Conservation (phyloP, 345 rosid genomes). For the Eucalyptus lansdowneana region DNA sequence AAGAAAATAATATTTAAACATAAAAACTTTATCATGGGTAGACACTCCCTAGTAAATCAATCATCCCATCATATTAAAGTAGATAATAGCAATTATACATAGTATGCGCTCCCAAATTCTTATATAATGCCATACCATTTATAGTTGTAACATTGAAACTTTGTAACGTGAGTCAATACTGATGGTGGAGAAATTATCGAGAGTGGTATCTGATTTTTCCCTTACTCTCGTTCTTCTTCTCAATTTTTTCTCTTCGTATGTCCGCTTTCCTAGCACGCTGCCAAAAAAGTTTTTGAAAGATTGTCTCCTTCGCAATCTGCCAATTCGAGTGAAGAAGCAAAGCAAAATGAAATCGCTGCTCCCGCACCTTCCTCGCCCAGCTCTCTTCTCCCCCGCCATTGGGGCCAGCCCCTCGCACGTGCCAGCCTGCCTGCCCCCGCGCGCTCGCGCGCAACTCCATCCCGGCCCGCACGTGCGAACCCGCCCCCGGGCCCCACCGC, state of each 20-base stretch:
- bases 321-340: neutral
- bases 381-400: neutral
- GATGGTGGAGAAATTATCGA: rapidly evolving
- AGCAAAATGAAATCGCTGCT: neutral
- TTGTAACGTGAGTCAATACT: rapidly evolving
- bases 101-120: rapidly evolving
- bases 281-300: neutral
- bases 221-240: too few relatives aligned
- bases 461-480: neutral
- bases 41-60: rapidly evolving
- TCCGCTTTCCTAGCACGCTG: rapidly evolving
- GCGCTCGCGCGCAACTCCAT: neutral
- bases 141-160: too few relatives aligned
- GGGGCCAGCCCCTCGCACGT: neutral
- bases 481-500: neutral
- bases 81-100: rapidly evolving
- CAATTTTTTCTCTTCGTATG: too few relatives aligned
- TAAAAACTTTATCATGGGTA: rapidly evolving
- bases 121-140: too few relatives aligned
- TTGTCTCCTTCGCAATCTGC: neutral
- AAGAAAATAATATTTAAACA: too few relatives aligned
- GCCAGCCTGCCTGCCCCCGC: neutral
- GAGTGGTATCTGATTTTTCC: rapidly evolving
- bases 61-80: too few relatives aligned
- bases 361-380: neutral